Percentiles rank a stretch among this genome's conserved stretches.
These are phyloP conservation scores for Bondarzewia mesenterica DNA, from an alignment of 1,284 basidiomycete genomes.

Conservation along the genomic window DNA sequence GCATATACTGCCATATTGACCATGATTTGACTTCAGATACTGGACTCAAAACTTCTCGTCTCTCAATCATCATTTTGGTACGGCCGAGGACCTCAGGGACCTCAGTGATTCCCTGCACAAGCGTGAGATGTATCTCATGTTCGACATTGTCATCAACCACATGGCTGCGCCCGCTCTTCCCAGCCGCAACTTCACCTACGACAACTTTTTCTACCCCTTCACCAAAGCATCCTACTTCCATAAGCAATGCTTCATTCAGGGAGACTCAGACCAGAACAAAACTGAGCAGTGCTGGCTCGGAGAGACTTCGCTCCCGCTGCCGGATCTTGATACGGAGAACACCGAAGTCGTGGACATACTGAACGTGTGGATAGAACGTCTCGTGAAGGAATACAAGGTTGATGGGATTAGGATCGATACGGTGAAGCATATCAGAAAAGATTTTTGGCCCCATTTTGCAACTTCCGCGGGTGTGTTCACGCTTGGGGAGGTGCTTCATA, in stretches of 20 bases:
- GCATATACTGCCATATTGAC: too few species aligned
- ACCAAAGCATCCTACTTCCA: slow-evolving; percentile 46
- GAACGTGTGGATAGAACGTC: slow-evolving; percentile 50
- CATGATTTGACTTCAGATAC: slow-evolving; percentile 26
- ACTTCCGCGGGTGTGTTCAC: slow-evolving; percentile 73
- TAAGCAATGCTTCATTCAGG: slow-evolving; percentile 62
- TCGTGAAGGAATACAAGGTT: slow-evolving; percentile 59
- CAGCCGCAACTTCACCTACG: slow-evolving; percentile 29
- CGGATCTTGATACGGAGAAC: slow-evolving; percentile 70
- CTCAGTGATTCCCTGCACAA: slow-evolving; percentile 60
- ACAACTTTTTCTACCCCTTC: slow-evolving; percentile 4
- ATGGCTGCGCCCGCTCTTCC: slow-evolving; percentile 49
- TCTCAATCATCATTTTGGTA: slow-evolving; percentile 67
- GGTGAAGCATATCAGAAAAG: slow-evolving; percentile 52
- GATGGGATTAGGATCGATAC: slow-evolving; percentile 77
- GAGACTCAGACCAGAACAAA: slow-evolving; percentile 39
- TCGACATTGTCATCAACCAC: slow-evolving; percentile 75
- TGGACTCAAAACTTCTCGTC: slow-evolving; percentile 58
- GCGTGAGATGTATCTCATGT: slow-evolving; percentile 75
- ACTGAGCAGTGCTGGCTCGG: slow-evolving; percentile 78
- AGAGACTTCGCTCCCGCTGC: slow-evolving; percentile 57
- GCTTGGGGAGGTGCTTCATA: slow-evolving; percentile 74
- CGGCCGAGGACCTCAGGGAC: slow-evolving; percentile 61
- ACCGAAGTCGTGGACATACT: slow-evolving; percentile 50
- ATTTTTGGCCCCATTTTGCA: slow-evolving; percentile 70